Base-by-base conservation (phyloP, 2,329 filamentous ascomycete species). In the Penicillium sp. region DNA sequence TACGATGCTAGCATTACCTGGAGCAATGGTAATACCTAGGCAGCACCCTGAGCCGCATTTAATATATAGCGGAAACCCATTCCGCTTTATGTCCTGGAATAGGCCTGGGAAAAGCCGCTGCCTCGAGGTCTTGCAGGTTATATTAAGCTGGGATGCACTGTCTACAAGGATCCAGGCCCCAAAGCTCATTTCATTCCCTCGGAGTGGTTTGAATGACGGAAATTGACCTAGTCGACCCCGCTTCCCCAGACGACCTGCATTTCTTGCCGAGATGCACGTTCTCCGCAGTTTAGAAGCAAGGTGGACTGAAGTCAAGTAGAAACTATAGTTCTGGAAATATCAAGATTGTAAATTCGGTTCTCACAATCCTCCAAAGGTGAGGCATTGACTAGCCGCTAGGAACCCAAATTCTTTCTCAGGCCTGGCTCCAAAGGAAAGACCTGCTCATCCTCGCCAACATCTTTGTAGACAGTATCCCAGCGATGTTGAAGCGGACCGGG, bases 361-460 rank as follows among this genome's bases (percentile, higher is more conserved):
- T 27, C 2, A 10, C 11, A 10, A 11, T 27, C 11, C 10, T 11
- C 4, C 2, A 9, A 10, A 27, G 11, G 26, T 5, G 3, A 27
- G 13, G 26, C 10, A 27, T 27, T 11, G 9, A 9, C 13, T 8
- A 11, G 6, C 18, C 7, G 3, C 10, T 32, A 57, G 14, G 45
- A 54, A 11, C 51, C 48, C 10, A 56, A 39, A 42, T 45, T 52
- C 46, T 54, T 63, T 34, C 62, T 47, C 38, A 70, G 51, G 9
- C 51, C 51, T 11, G 69, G 67, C 53, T 76, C 68, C 6, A 74
- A 54, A 0, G 73, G 72, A 48, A 75, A 75, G 2, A 67, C 62
- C 41, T 71, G 66, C 5, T 64, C 65, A 36, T 73, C 71, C 10
- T 62, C 54, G 5, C 43, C 59, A 16, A 75, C 65, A 34, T 62